These are phyloP conservation scores for Solidago caesia DNA, from an alignment of 129 eudicot genomes.

Conservation along the genomic window DNA sequence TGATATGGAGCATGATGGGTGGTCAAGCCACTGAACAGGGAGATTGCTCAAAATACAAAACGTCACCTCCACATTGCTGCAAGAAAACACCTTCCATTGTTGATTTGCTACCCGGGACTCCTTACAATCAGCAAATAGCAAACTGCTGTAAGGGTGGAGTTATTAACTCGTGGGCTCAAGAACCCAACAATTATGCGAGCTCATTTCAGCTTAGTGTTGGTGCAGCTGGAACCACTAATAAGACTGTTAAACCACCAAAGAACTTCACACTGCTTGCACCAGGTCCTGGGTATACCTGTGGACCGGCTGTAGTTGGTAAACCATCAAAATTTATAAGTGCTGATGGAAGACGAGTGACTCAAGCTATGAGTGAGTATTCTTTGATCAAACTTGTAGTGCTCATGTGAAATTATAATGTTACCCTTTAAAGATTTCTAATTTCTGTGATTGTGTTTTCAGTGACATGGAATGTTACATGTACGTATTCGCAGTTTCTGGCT, in stretches of 20 bases:
- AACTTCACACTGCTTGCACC: constrained; percentile 88
- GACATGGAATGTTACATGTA: constrained; percentile 98
- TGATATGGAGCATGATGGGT: constrained; percentile 94
- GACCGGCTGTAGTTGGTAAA: constrained; percentile 74
- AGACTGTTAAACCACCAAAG: constrained; percentile 75
- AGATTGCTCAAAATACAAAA: constrained; percentile 84
- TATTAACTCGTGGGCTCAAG: constrained; percentile 86
- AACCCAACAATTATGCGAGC: constrained; percentile 64
- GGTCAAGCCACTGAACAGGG: constrained; percentile 95
- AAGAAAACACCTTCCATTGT: constrained; percentile 76
- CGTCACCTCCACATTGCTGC: constrained; percentile 85
- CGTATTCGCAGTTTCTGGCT: constrained; percentile 93
- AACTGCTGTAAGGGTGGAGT: constrained; percentile 98
- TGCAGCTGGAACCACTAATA: constrained; percentile 83
- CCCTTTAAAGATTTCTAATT: constrained; percentile 24
- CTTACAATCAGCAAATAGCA: constrained; percentile 91
- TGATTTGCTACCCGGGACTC: constrained; percentile 85
- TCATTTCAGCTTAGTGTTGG: constrained; percentile 94
- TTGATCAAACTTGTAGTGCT: constrained; percentile 1
- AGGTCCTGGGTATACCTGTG: constrained; percentile 96
- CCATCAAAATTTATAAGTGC: constrained; percentile 50
- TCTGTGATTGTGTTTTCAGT: constrained; percentile 42
- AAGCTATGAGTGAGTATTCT: constrained; percentile 85
- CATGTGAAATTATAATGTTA: constrained; percentile 20
- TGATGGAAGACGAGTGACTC: constrained; percentile 88